Percentiles rank a stretch among this genome's conserved stretches.
These are phyloP conservation scores for Gorgonomyces haynaldii DNA, from an alignment of 192 early-diverging fungal genomes.

Conservation along the genomic window DNA sequence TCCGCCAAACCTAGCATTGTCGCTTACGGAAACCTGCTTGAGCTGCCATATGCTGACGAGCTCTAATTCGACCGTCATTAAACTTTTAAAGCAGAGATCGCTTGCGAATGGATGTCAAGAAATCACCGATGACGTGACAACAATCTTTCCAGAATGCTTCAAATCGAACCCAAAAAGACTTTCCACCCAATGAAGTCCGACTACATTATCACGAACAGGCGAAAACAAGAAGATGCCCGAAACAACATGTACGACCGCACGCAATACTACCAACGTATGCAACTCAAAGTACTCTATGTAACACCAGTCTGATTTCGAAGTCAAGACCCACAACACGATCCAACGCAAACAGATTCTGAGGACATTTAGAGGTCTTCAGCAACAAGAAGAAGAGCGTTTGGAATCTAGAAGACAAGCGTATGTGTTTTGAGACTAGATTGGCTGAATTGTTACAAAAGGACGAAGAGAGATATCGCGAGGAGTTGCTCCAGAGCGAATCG, in stretches of 20 bases:
- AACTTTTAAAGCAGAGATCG: no score
- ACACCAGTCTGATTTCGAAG: constrained; percentile 30
- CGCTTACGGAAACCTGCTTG: constrained; percentile 56
- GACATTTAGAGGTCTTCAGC: constrained; percentile 18
- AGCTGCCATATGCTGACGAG: constrained; percentile 68
- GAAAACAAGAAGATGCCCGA: constrained; percentile 27
- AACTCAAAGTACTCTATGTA: constrained; percentile 4
- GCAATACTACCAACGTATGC: constrained; percentile 25
- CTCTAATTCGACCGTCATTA: no score
- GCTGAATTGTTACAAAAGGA: constrained; percentile 17
- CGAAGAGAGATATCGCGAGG: constrained; percentile 16
- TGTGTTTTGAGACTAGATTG: constrained; percentile 13
- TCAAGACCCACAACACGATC: constrained; percentile 21
- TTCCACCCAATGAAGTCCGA: constrained; percentile 18
- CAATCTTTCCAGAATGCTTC: no score
- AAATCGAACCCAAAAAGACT: no score
- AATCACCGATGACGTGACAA: no score
- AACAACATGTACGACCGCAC: constrained; percentile 16
- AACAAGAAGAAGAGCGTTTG: constrained; percentile 10
- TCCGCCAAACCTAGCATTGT: constrained; percentile 66
- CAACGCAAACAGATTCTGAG: constrained; percentile 18
- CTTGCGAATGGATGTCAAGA: no score
- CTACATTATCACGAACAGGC: constrained; percentile 28
- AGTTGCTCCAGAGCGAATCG: constrained; percentile 18
- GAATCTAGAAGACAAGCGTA: constrained; percentile 22